phyloP scores from a whole-genome alignment of 345 rosid species.

The Eutrema yunnanense region DNA sequence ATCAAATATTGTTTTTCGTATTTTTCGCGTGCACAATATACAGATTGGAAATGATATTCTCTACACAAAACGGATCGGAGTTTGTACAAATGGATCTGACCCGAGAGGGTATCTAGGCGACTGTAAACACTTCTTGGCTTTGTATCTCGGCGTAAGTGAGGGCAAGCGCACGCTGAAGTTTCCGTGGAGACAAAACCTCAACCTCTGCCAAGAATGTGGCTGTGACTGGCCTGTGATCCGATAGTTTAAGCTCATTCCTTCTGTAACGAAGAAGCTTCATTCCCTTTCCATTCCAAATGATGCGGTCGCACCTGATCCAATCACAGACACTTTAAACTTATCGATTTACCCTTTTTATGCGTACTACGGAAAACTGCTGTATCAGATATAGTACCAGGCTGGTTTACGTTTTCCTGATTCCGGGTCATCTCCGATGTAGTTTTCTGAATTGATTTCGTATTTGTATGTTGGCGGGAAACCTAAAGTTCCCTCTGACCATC shows the following conservation, averaged over 20 bases:
- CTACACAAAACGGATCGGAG: neutral
- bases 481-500: constrained; percentile 82
- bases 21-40: neutral
- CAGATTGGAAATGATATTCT: neutral
- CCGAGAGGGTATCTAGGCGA: neutral
- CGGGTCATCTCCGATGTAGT: constrained; percentile 67
- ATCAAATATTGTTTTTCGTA: neutral
- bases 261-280: constrained; percentile 61
- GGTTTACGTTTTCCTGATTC: constrained; percentile 78
- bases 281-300: constrained; percentile 79
- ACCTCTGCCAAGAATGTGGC: constrained; percentile 72
- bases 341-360: neutral
- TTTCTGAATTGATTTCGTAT: constrained; percentile 68
- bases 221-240: constrained; percentile 91
- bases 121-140: neutral
- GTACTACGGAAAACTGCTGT: neutral
- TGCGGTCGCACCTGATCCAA: constrained; percentile 78
- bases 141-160: constrained; percentile 66
- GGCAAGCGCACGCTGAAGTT: constrained; percentile 76
- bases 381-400: constrained; percentile 45
- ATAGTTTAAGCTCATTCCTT: constrained; percentile 65
- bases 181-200: constrained; percentile 68
- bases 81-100: neutral
- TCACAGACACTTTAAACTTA: neutral
- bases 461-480: constrained; percentile 87